Evolutionary conservation across 2,329 filamentous ascomycete genomes (phyloP).

Genomic region (Aspergillus proliferans): DNA sequence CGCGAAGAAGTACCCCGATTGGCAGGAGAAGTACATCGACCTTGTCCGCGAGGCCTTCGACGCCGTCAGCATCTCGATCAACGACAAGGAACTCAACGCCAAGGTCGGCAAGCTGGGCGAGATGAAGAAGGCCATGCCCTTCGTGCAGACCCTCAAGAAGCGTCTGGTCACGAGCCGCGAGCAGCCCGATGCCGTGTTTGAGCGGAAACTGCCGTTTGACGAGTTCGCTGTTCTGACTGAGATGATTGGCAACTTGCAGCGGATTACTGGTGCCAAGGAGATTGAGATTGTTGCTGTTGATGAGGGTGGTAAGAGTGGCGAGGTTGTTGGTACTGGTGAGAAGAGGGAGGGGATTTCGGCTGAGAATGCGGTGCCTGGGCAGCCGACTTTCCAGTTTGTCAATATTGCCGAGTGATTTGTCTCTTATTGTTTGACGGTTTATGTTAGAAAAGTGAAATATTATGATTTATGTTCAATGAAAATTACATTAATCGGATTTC

Average conservation of each 20-base stretch:
- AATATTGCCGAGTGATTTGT: slow-evolving; percentile 51
- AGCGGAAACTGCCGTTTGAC: slow-evolving; percentile 80
- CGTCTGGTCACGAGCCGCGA: slow-evolving; percentile 65
- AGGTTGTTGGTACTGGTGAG: slow-evolving; percentile 44
- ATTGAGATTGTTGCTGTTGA: slow-evolving; percentile 68
- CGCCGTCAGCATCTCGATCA: slow-evolving; percentile 53
- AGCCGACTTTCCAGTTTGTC: slow-evolving; percentile 77
- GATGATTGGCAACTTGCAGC: slow-evolving; percentile 74
- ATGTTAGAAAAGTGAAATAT: background rate
- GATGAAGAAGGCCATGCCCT: slow-evolving; percentile 98
- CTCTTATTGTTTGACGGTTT: background rate
- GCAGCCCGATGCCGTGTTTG: slow-evolving; percentile 62
- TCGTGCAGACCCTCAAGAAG: slow-evolving; percentile 81
- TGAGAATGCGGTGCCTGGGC: slow-evolving; percentile 72
- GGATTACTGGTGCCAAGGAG: slow-evolving; percentile 62
- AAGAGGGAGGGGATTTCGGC: slow-evolving; percentile 57
- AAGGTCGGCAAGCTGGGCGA: slow-evolving; percentile 70
- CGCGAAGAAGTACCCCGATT: slow-evolving; percentile 72
- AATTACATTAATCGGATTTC: too few species aligned
- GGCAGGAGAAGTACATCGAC: slow-evolving; percentile 88
- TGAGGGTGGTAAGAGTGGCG: slow-evolving; percentile 48
- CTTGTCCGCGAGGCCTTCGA: slow-evolving; percentile 68
- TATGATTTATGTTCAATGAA: background rate
- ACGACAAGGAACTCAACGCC: slow-evolving; percentile 75
- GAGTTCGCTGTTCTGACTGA: slow-evolving; percentile 68